phyloP scores from a whole-genome alignment of 352 stramenopile species.

The Globisporangium recalcitrans region DNA sequence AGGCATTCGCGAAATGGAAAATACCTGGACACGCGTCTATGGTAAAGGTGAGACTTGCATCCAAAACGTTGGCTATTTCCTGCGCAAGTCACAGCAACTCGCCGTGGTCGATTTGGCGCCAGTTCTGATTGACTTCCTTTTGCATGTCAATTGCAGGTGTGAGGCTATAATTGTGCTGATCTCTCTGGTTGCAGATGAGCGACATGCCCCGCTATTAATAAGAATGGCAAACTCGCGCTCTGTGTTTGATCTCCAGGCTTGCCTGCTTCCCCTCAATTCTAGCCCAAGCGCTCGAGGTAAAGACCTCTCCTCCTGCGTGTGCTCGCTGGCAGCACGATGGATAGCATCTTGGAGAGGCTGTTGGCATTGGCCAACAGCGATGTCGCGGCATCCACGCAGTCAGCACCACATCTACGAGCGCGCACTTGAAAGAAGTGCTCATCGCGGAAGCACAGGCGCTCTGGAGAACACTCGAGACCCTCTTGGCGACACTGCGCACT shows the following conservation, averaged over 20 bases:
- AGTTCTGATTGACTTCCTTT: background rate
- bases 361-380: slow-evolving; percentile 32
- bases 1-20: background rate
- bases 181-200: background rate
- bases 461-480: slow-evolving; percentile 48
- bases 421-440: slow-evolving; percentile 15
- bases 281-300: background rate
- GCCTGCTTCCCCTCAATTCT: background rate
- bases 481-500: slow-evolving; percentile 29
- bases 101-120: no score
- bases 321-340: slow-evolving; percentile 18
- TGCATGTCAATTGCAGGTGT: background rate
- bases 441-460: slow-evolving; percentile 41
- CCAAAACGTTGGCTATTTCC: background rate
- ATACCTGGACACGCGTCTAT: background rate
- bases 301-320: background rate
- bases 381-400: slow-evolving; percentile 7
- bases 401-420: background rate
- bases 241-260: background rate
- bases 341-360: slow-evolving; percentile 39
- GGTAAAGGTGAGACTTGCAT: background rate
- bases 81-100: background rate
- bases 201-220: background rate
- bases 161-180: background rate
- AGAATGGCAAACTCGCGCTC: background rate